Evolutionary conservation across 1,284 basidiomycete genomes (phyloP), one percentile per base, ranked within the genome.

Genomic region (Ceratobasidium sp.): DNA sequence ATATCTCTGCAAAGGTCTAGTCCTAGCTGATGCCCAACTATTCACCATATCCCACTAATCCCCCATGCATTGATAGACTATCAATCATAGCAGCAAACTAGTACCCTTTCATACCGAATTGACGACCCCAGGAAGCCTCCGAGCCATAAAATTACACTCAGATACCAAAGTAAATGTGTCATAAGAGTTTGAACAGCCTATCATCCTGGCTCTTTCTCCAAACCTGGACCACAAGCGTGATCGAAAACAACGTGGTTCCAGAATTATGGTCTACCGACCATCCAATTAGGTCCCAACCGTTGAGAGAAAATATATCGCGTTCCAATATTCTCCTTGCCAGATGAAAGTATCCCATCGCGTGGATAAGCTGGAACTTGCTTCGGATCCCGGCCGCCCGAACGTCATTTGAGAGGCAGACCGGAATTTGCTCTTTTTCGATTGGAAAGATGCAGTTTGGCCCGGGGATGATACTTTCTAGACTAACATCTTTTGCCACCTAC

Each of bases 371-470:
- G 13, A 15, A 8, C 25, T 15, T 15, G 32, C 19, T 59, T 2
- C 34, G 11, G 9, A 59, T 11, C 56, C 34, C 56, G 25, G 1
- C 17, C 11, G 34, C 2, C 6, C 1, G 11, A 17, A 11, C 34
- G 11, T 3, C 56, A 32, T 34, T 34, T 2, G 56, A 11, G 25
- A 59, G 25, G 56, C 56, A 59, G 11, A 34, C 13, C 1, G 29
- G 56, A 13, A 34, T 32, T 19, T 59, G 56, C 25, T 59, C 19
- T 13, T 59, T 59, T 59, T 59, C 56, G 19, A 59, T 59, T 59
- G 56, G 56, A 22, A 34, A 2, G 8, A 13, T 34, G 19, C 56
- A 59, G 29, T 49, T 37, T 37, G 37, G 37, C 8, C 37, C 37
- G 37, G 37, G 37, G 2, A 37, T 8, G 37, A 37, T 37, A 8